A percentile compares a stretch with the other conserved stretches of the same genome.
phyloP scores from a whole-genome alignment of 108 stramenopile genomes.

The Aurantiochytrium sp. region DNA sequence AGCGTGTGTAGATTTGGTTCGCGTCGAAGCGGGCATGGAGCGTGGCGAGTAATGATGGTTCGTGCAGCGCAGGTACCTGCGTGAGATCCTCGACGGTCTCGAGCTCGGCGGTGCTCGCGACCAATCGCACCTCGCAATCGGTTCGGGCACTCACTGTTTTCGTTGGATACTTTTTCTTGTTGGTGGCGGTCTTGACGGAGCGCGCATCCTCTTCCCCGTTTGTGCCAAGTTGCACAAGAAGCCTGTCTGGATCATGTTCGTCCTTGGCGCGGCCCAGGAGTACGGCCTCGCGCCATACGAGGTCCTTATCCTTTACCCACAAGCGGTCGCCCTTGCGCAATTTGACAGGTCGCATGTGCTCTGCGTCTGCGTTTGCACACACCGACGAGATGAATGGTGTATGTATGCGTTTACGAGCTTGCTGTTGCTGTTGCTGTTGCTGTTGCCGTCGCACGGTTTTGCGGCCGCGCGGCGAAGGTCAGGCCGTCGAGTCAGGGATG shows the following conservation, averaged over 20 bases:
- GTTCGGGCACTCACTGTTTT: not conserved
- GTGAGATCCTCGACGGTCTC: not conserved
- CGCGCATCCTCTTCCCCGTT: not conserved
- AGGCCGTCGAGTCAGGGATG: too few species aligned
- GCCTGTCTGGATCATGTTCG: not conserved
- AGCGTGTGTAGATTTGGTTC: constrained; percentile 82
- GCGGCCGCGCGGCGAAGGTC: too few species aligned
- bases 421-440: too few species aligned
- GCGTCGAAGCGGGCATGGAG: constrained; percentile 50
- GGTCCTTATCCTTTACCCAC: not conserved
- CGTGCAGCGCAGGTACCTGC: not conserved
- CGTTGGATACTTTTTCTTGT: not conserved
- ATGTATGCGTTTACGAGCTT: too few species aligned
- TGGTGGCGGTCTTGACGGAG: not conserved
- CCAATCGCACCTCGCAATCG: not conserved
- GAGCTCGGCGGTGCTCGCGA: not conserved
- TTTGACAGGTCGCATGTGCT: not conserved
- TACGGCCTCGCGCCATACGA: not conserved
- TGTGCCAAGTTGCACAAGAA: not conserved
- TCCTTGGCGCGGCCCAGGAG: not conserved
- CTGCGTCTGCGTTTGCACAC: too few species aligned
- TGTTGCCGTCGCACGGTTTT: too few species aligned
- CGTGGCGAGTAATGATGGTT: not conserved
- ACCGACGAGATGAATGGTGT: too few species aligned
- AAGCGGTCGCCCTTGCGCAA: not conserved